phyloP scores from a whole-genome alignment of 225 moss, liverwort and hornwort genomes.

The Sphagnum contortum region DNA sequence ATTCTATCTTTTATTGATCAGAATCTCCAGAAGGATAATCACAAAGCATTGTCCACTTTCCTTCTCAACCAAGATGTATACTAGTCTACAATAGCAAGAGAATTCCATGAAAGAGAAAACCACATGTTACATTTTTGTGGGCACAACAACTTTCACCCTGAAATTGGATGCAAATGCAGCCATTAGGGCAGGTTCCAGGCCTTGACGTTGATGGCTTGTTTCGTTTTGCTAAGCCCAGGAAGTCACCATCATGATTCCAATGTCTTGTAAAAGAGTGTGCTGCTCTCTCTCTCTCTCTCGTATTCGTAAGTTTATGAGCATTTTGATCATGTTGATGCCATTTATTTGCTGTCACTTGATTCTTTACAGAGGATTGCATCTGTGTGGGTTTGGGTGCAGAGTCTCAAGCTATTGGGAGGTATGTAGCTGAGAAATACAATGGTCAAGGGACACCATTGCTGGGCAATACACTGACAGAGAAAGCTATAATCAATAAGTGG shows the following conservation, averaged over 20 bases:
- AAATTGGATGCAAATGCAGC: constrained; percentile 10
- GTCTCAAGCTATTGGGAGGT: constrained; percentile 51
- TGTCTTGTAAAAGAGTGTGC: not conserved
- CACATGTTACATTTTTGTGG: too few relatives aligned
- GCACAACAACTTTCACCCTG: not conserved
- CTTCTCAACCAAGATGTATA: too few relatives aligned
- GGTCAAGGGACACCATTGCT: constrained; percentile 33
- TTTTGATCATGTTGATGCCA: not conserved
- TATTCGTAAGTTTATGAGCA: too few relatives aligned
- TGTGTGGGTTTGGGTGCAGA: constrained; percentile 14
- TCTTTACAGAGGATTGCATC: too few relatives aligned
- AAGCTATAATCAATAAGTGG: constrained; percentile 48
- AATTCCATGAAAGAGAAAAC: too few relatives aligned
- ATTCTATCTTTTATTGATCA: not conserved
- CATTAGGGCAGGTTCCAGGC: constrained; percentile 15
- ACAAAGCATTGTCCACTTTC: too few relatives aligned
- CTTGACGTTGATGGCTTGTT: constrained; percentile 5
- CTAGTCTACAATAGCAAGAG: too few relatives aligned
- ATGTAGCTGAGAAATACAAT: constrained; percentile 42
- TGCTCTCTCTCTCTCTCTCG: not conserved
- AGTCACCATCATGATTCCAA: not conserved
- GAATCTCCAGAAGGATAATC: not conserved
- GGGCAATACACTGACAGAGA: constrained; percentile 40
- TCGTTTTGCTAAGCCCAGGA: constrained; percentile 7
- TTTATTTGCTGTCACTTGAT: not conserved